Evolutionary conservation across 169 alveolate genomes (phyloP), one percentile per base, ranked within the genome.

Genomic region (Cytauxzoon felis): DNA sequence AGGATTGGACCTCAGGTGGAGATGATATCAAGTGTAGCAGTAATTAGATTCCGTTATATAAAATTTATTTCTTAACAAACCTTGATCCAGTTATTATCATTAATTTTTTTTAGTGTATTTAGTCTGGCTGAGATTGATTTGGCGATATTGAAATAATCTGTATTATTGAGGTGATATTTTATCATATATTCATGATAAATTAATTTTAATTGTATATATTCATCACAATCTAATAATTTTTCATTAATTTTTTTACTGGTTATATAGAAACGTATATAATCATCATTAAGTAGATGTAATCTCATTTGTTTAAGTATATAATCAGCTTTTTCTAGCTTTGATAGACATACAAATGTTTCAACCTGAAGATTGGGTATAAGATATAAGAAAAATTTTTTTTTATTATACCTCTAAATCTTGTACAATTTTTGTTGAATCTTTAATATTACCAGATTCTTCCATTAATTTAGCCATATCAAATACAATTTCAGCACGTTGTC

Each of bases 231-330:
- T 59, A 85, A 73, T 34, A 75, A 45, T 5, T 53, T 32, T 7
- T 83, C 87, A 41, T 76, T 81, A 18, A 85, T 85, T 68, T 85
- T 85, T 38, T 81, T 67, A 42, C 89, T 80, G 8, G 85, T 67
- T 7, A 79, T 84, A 60, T 63, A 84, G 52, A 83, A 85, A 24
- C 91, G 65, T 13, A 85, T 78, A 49, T 67, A 85, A 67, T 85
- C 91, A 30, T 76, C 80, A 53, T 75, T 73, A 23, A 85, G 60
- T 49, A 85, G 40, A 18, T 76, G 83, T 6, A 85, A 38, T 16
- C 91, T 64, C 91, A 85, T 85, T 56, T 85, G 91, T 48, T 85
- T 89, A 59, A 85, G 38, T 5, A 85, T 67, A 49, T 85, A 85
- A 23, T 60, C 70, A 43, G 75, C 81, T 51, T 85, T 85, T 33